Percentiles rank a stretch among this genome's conserved stretches.
Evolutionary conservation across 257 asterid genomes (phyloP).

Genomic region (Echites panduratus): DNA sequence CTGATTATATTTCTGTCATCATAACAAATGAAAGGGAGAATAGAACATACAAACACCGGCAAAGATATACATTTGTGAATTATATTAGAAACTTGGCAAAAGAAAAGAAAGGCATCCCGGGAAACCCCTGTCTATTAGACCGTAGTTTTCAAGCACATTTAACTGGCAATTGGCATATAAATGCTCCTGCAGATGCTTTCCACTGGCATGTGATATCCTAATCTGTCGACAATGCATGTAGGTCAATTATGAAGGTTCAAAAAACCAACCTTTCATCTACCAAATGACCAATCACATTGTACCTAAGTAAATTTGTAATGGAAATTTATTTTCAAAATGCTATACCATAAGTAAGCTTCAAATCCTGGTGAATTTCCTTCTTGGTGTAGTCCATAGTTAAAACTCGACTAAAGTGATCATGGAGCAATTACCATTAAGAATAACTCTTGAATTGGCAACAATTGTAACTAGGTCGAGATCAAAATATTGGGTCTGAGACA

Average conservation of each 20-base stretch:
- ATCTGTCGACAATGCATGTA: background rate
- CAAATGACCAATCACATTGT: background rate
- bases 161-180: background rate
- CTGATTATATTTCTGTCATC: background rate
- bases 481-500: background rate
- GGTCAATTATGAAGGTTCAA: background rate
- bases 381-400: background rate
- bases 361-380: background rate
- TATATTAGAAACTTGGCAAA: background rate
- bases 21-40: background rate
- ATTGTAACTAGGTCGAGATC: background rate
- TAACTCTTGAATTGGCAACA: background rate
- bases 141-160: background rate
- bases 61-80: background rate
- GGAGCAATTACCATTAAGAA: background rate
- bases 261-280: background rate
- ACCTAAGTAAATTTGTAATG: background rate
- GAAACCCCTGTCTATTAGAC: background rate
- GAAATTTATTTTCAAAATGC: background rate
- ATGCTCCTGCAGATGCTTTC: background rate
- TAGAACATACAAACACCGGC: background rate
- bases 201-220: background rate
- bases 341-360: background rate
- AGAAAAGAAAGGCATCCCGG: background rate
- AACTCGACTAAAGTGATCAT: background rate